These are phyloP conservation scores for Lophiostoma macrostomum DNA, from an alignment of 495 filamentous ascomycete species.

Conservation along the genomic window DNA sequence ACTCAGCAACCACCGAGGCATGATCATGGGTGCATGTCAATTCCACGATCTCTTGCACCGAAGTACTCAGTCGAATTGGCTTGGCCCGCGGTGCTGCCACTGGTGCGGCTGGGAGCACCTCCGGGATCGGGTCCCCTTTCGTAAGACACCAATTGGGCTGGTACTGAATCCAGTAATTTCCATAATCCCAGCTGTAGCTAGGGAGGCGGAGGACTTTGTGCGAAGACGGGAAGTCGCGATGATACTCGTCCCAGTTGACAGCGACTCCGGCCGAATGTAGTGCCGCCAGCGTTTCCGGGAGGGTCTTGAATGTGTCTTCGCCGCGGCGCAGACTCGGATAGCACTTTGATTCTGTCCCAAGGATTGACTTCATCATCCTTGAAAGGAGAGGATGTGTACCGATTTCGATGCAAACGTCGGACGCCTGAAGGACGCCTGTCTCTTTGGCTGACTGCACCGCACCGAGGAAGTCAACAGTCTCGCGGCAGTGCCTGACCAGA, in stretches of 20 bases:
- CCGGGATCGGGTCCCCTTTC: background rate
- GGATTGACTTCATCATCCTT: slow-evolving; percentile 8
- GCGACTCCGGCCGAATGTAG: background rate
- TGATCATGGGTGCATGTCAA: slow-evolving; percentile 22
- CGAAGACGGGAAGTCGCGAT: slow-evolving; percentile 30
- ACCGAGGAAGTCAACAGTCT: slow-evolving; percentile 70
- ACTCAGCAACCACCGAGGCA: slow-evolving; percentile 12
- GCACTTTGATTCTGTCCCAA: background rate
- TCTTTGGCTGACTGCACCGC: slow-evolving; percentile 57
- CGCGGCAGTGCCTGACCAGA: slow-evolving; percentile 64
- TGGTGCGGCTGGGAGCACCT: background rate
- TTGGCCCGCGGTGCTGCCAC: no score
- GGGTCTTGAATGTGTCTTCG: background rate
- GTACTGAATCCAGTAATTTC: slow-evolving; percentile 7
- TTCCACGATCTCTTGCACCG: background rate
- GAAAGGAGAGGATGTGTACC: slow-evolving; percentile 36
- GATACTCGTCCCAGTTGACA: slow-evolving; percentile 17
- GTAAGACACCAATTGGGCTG: background rate
- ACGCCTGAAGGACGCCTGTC: slow-evolving; percentile 12
- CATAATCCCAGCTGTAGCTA: slow-evolving; percentile 6
- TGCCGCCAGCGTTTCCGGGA: slow-evolving; percentile 2
- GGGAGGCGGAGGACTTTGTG: slow-evolving; percentile 11
- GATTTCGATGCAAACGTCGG: slow-evolving; percentile 33
- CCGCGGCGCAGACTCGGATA: slow-evolving; percentile 6
- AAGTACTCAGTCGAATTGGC: no score